These are phyloP conservation scores for Antrodiella citrinella DNA, from an alignment of 768 basidiomycete species.

Conservation along the genomic window DNA sequence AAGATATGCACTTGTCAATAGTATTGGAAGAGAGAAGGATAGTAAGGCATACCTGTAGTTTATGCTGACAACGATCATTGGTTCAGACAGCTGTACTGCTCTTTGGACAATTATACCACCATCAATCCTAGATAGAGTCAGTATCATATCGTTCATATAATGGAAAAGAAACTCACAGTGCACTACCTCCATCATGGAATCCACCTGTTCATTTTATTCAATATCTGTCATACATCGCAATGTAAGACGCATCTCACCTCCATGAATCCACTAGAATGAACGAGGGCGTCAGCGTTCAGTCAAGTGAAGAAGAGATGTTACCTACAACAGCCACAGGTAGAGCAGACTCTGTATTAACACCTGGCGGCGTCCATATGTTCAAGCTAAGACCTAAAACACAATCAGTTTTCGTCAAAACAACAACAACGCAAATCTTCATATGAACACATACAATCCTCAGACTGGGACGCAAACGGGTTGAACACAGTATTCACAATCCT, in stretches of 20 bases:
- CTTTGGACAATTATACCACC: constrained; percentile 17
- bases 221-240: background rate
- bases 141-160: background rate
- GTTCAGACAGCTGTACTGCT: constrained; percentile 34
- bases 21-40: background rate
- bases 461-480: background rate
- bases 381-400: background rate
- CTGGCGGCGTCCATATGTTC: background rate
- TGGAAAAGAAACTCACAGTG: too few species aligned
- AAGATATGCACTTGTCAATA: background rate
- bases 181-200: constrained; percentile 1
- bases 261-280: background rate
- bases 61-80: constrained; percentile 46
- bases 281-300: background rate
- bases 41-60: constrained; percentile 36
- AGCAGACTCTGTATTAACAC: background rate
- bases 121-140: constrained; percentile 5
- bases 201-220: background rate
- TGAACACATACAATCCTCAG: background rate
- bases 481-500: background rate
- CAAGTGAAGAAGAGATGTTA: background rate
- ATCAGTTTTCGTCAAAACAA: background rate
- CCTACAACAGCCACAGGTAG: constrained; percentile 3
- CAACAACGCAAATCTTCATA: background rate
- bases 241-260: background rate